These are phyloP conservation scores for Staphylotrichum longicolle DNA, from an alignment of 495 filamentous ascomycete species.

Conservation along the genomic window DNA sequence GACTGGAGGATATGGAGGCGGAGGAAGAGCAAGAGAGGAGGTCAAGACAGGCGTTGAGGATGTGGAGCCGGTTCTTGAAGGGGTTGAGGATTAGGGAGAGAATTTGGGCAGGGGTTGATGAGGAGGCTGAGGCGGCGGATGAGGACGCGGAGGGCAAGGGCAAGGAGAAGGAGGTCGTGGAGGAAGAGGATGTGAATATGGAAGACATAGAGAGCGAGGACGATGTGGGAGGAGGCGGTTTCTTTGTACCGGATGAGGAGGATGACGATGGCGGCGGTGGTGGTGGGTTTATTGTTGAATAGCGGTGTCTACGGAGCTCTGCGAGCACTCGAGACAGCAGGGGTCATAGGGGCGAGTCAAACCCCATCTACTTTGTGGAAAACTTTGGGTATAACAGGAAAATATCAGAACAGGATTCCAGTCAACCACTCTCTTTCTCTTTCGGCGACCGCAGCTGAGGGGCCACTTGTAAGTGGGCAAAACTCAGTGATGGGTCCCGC, in stretches of 20 bases:
- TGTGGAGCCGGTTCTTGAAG: constrained; percentile 76
- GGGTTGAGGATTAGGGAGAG: constrained; percentile 75
- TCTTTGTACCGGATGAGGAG: constrained; percentile 23
- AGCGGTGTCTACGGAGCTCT: neutral
- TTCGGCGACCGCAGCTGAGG: too few relatives aligned
- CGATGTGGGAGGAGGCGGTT: constrained; percentile 16
- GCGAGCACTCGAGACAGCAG: constrained; percentile 1
- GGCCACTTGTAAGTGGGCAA: too few relatives aligned
- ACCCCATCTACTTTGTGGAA: too few relatives aligned
- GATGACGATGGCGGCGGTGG: constrained; percentile 35
- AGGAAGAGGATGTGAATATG: constrained; percentile 28
- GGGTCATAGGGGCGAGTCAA: too few relatives aligned
- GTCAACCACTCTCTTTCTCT: too few relatives aligned
- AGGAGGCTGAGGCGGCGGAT: constrained; percentile 35
- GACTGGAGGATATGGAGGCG: constrained; percentile 59
- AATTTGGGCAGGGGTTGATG: constrained; percentile 55
- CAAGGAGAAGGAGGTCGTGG: constrained; percentile 32
- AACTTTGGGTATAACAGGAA: too few relatives aligned
- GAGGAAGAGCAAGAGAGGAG: constrained; percentile 57
- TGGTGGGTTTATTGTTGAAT: constrained; percentile 36
- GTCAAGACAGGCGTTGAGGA: constrained; percentile 55
- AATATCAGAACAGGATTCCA: too few relatives aligned
- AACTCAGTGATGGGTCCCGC: neutral
- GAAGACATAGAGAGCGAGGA: constrained; percentile 18
- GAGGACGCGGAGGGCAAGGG: constrained; percentile 15